phyloP scores from a whole-genome alignment of 1,284 basidiomycete genomes.

The Apiotrichum veenhuisii region DNA sequence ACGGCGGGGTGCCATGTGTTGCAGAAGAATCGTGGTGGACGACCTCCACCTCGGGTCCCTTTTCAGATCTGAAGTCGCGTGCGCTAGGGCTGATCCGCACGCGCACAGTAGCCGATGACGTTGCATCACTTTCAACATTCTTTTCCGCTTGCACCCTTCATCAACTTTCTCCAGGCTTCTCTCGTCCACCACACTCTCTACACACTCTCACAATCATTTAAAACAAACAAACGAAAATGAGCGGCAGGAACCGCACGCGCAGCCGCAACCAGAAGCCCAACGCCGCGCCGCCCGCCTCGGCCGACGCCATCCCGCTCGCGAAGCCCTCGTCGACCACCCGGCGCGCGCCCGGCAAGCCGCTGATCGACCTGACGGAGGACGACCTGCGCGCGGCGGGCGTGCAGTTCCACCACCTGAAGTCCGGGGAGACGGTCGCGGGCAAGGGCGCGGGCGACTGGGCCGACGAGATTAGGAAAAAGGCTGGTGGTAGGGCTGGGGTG shows the following conservation, averaged over 20 bases:
- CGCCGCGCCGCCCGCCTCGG: not conserved
- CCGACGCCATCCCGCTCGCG: not conserved
- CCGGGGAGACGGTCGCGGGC: not conserved
- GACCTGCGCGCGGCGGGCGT: conserved; percentile 19
- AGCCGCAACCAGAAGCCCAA: not conserved
- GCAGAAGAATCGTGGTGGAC: too few relatives aligned
- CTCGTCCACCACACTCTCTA: too few relatives aligned
- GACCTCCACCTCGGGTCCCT: too few relatives aligned
- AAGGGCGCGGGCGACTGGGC: conserved; percentile 1
- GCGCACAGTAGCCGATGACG: too few relatives aligned
- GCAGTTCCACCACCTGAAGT: conserved; percentile 4
- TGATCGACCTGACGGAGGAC: conserved; percentile 15
- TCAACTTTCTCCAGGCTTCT: not conserved
- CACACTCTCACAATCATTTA: too few relatives aligned
- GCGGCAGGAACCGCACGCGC: not conserved
- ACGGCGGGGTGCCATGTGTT: too few relatives aligned
- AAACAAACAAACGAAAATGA: too few relatives aligned
- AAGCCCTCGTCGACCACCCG: not conserved
- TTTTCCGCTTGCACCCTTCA: not conserved
- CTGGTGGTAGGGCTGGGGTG: not conserved
- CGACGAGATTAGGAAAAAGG: too few relatives aligned
- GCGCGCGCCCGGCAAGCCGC: conserved; percentile 6
- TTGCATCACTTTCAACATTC: too few relatives aligned
- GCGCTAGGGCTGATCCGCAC: too few relatives aligned
- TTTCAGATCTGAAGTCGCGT: too few relatives aligned